Conservation (phyloP, 768 basidiomycete genomes). For the Dendrothele bispora region DNA sequence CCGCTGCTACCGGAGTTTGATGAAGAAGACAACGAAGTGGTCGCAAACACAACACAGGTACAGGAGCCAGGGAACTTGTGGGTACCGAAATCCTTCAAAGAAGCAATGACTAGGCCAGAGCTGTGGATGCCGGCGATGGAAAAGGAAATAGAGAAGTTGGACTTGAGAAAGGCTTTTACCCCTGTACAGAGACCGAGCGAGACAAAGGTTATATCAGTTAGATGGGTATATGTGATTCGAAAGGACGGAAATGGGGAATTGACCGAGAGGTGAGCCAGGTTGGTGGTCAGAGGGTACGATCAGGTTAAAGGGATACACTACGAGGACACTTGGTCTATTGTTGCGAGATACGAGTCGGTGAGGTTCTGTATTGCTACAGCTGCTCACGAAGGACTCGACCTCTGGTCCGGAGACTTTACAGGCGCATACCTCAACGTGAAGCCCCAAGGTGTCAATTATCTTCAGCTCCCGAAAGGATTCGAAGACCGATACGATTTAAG, state of each 20-base stretch:
- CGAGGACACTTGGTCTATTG: too few species aligned
- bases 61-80: neutral
- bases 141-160: neutral
- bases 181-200: too few species aligned
- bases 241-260: neutral
- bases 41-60: neutral
- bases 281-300: too few species aligned
- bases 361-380: conserved; percentile 18
- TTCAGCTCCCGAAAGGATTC: neutral
- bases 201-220: too few species aligned
- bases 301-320: too few species aligned
- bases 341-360: neutral
- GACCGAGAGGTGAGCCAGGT: neutral
- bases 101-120: conserved; percentile 4
- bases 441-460: neutral
- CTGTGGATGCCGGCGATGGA: neutral
- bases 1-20: neutral
- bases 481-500: neutral
- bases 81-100: neutral
- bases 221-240: neutral
- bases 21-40: neutral
- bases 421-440: too few species aligned
- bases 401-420: too few species aligned
- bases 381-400: too few species aligned
- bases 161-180: neutral